These are phyloP conservation scores for Arxiozyma slooffiae DNA, from an alignment of 1,139 yeast species.

Conservation along the genomic window DNA sequence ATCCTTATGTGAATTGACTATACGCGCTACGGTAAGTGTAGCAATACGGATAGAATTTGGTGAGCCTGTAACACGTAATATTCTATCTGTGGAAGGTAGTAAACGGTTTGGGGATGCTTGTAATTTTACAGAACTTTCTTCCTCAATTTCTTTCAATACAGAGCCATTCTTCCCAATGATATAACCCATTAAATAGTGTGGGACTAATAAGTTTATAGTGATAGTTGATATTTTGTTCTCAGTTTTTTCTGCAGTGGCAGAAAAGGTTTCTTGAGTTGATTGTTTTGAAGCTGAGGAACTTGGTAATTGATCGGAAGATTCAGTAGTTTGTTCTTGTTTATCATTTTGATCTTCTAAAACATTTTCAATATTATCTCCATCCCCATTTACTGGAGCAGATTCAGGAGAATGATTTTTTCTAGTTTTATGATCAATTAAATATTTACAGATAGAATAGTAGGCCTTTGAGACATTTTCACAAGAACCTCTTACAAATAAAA, in stretches of 20 bases:
- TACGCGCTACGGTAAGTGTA: conserved; percentile 60
- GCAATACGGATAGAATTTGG: conserved; percentile 87
- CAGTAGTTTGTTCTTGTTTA: conserved; percentile 14
- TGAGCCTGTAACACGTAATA: conserved; percentile 67
- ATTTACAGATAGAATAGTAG: conserved; percentile 63
- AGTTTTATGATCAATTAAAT: conserved; percentile 36
- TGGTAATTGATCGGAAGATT: not conserved
- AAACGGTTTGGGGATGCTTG: conserved; percentile 68
- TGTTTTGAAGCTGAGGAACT: conserved; percentile 27
- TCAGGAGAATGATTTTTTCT: not conserved
- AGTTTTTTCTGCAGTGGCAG: not conserved
- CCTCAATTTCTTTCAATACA: conserved; percentile 73
- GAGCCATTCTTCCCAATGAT: conserved; percentile 74
- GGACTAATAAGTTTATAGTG: conserved; percentile 47
- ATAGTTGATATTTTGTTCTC: conserved; percentile 4
- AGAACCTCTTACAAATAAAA: conserved; percentile 65
- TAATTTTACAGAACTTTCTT: conserved; percentile 68
- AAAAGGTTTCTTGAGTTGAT: not conserved
- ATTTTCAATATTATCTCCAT: not conserved
- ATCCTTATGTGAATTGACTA: conserved; percentile 51
- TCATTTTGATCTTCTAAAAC: conserved; percentile 31
- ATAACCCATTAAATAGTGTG: conserved; percentile 74
- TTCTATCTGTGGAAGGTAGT: conserved; percentile 73
- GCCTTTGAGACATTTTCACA: conserved; percentile 78
- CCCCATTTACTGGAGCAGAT: not conserved